Evolutionary conservation across 2,329 filamentous ascomycete species (phyloP), one percentile per base, ranked within the genome.

Genomic region (Macroventuria anomochaeta): DNA sequence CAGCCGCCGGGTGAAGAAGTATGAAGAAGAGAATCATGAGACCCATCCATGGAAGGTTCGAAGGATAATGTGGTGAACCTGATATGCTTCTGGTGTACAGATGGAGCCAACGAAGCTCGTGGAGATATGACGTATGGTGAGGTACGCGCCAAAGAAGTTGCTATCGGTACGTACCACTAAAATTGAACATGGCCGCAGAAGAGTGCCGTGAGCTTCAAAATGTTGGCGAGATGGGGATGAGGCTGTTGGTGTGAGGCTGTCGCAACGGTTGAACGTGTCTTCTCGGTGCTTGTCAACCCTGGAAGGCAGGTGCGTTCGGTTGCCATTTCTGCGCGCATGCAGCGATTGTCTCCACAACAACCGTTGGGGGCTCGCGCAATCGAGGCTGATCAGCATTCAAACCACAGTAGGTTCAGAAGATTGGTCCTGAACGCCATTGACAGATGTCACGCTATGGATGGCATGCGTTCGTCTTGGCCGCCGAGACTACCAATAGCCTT

Each of bases 181-280:
- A 72, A 55, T 63, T 71, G 65, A 74, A 74, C 72, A 75, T 74
- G 52, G 20, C 55, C 36, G 61, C 39, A 42, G 43, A 44, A 28
- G 28, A 31, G 42, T 15, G 18, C 33, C 28, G 33, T 15, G 23
- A 25, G n/a, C 13, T 17, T n/a, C 15, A 42, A 25, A 36, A 31
- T 23, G n/a, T 41, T 37, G 31, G 36, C 23, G 15, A 20, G 29
- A 37, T 26, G 29, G 29, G n/a, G 17, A 26, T 21, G 21, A 44
- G 37, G 43, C 42, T 48, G 47, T 42, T 41, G 26, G 21, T 31
- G 53, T 39, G 37, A 43, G 38, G 48, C 39, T 31, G 38, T 38
- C 15, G 53, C 33, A 37, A 42, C 23, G 32, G 26, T 41, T 46
- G 43, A 50, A 46, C 21, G 53, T 51, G 41, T 46, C 46, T 55